phyloP scores from a whole-genome alignment of 2,329 filamentous ascomycete species.

The Trichoderma sp. region DNA sequence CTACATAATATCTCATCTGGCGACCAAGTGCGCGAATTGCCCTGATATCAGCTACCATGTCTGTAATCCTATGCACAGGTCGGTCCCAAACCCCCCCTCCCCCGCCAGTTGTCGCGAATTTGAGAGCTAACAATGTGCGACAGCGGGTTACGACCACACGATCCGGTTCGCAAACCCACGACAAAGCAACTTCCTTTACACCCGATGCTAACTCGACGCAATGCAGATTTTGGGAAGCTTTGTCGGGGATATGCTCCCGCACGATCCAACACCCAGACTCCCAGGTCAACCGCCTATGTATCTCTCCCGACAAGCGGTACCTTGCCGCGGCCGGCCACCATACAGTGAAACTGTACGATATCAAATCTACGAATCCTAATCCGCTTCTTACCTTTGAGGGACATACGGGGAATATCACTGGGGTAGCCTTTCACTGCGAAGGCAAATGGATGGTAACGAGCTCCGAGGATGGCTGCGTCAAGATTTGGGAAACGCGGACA shows the following conservation, averaged over 20 bases:
- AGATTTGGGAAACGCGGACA: slow-evolving; percentile 92
- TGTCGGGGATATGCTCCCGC: slow-evolving; percentile 95
- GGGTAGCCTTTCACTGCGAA: slow-evolving; percentile 96
- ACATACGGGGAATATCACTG: slow-evolving; percentile 93
- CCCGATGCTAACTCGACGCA: slow-evolving; percentile 28
- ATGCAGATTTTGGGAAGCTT: slow-evolving; percentile 91
- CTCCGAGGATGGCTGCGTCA: slow-evolving; percentile 94
- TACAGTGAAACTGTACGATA: slow-evolving; percentile 96
- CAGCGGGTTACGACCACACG: slow-evolving; percentile 66
- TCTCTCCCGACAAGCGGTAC: slow-evolving; percentile 96
- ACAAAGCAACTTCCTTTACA: not conserved
- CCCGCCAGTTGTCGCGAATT: not conserved
- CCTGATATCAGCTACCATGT: slow-evolving; percentile 49
- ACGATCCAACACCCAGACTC: slow-evolving; percentile 98
- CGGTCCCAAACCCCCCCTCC: slow-evolving; percentile 33
- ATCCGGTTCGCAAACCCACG: slow-evolving; percentile 52
- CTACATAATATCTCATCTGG: not conserved
- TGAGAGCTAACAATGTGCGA: slow-evolving; percentile 7
- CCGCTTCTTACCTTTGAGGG: slow-evolving; percentile 93
- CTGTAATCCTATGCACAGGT: slow-evolving; percentile 67
- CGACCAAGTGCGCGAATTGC: not conserved
- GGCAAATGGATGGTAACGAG: slow-evolving; percentile 99
- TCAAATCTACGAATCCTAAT: slow-evolving; percentile 96
- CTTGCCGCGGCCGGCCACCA: slow-evolving; percentile 80
- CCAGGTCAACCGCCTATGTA: slow-evolving; percentile 96